Evolutionary conservation across 2,329 filamentous ascomycete genomes (phyloP).

Genomic region (Trichoderma sp.): DNA sequence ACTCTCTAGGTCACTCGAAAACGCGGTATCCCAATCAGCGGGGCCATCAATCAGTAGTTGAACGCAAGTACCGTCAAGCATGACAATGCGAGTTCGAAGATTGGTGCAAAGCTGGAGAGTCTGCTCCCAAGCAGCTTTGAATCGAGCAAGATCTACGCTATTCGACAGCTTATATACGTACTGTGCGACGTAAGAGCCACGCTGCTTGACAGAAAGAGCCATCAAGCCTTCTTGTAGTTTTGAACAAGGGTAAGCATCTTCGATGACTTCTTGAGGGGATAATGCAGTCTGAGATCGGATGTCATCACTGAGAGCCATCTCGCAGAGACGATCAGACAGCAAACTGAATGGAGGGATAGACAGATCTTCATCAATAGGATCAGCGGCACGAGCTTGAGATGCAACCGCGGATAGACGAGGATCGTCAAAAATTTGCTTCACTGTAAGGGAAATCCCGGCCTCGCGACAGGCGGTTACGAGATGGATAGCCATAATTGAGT

Average conservation of each 20-base stretch:
- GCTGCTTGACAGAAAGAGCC: slow-evolving; percentile 22
- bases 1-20: too few relatives aligned
- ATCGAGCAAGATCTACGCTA: not conserved
- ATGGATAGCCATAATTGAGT: slow-evolving; percentile 36
- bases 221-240: slow-evolving; percentile 26
- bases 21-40: slow-evolving; percentile 8
- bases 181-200: slow-evolving; percentile 20
- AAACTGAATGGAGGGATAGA: not conserved
- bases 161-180: not conserved
- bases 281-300: too few relatives aligned
- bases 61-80: not conserved
- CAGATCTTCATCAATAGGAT: not conserved
- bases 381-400: not conserved
- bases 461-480: slow-evolving; percentile 12
- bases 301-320: not conserved
- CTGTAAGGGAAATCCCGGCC: slow-evolving; percentile 18
- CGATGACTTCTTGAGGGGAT: too few relatives aligned
- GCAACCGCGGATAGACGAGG: slow-evolving; percentile 14
- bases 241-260: slow-evolving; percentile 26
- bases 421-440: slow-evolving; percentile 18
- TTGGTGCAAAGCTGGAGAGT: not conserved
- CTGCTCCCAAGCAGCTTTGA: slow-evolving; percentile 24
- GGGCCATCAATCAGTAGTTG: not conserved
- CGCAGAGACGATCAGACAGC: not conserved
- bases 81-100: slow-evolving; percentile 25